Evolutionary conservation across 257 asterid species (phyloP), one percentile per base, ranked within the genome.

Genomic region (Plantago major): DNA sequence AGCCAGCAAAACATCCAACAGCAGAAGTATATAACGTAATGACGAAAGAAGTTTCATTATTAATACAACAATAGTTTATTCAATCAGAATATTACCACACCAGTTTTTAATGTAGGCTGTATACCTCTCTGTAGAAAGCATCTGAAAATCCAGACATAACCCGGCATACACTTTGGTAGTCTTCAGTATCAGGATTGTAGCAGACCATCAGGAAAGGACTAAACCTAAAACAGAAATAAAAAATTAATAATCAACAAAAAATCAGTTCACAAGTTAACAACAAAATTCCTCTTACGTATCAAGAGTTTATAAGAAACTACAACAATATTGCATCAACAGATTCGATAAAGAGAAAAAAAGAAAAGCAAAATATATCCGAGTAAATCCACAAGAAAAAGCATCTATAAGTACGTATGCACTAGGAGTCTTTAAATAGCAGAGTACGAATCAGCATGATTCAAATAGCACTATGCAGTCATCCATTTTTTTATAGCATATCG

Each of bases 71-170:
- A 22, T 22, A 22, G 26, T 22, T 22, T 22, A 11, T 64, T 60
- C 28, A 10, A 50, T 48, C 55, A 56, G 33, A 66, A 26, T 40
- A 58, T 11, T 50, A 43, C 53, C 4, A 40, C 26, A 0, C 60
- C 55, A 65, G 15, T 12, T 33, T 22, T 17, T 16, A n/a, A 14
- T 50, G 11, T 7, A 18, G 14, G 52, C 33, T 55, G 50, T 46
- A 14, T 78, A 80, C 97, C 97, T 90, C 86, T 47, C 11, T 72
- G 67, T 90, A 90, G 55, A 90, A 90, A 62, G 90, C 82, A 71
- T 90, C 97, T 38, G 97, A 87, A 74, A 90, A 82, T 68, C 93
- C 96, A 42, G 96, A 87, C 96, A 83, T 87, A 70, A 85, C 97
- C 15, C 97, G 93, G 72, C 97, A 87, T 12, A 90, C 96, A 19